These are phyloP conservation scores for Pichia inconspicua DNA, from an alignment of 1,139 yeast genomes.

Conservation along the genomic window DNA sequence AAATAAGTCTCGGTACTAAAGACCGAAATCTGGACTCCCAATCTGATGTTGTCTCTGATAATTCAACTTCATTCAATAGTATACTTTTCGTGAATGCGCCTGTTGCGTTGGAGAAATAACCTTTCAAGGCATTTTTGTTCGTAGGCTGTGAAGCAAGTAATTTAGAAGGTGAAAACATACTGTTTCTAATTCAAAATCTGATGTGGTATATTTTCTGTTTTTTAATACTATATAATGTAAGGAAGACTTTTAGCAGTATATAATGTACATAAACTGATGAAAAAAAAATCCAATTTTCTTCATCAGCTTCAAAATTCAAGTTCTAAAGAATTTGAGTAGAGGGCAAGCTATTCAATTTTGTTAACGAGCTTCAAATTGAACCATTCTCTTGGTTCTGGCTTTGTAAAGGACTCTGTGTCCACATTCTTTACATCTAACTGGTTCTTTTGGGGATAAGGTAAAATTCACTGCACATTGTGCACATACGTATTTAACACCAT, in stretches of 20 bases:
- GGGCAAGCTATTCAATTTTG: not conserved
- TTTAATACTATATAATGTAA: too few relatives aligned
- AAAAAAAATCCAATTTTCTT: too few relatives aligned
- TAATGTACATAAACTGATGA: not conserved
- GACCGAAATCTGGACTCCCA: not conserved
- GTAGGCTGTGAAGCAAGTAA: not conserved
- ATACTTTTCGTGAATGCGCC: too few relatives aligned
- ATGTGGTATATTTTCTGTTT: not conserved
- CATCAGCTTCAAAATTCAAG: not conserved
- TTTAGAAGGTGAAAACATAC: not conserved
- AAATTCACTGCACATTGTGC: constrained; percentile 93
- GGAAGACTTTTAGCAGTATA: not conserved
- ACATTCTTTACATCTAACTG: constrained; percentile 96
- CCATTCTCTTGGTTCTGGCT: constrained; percentile 95
- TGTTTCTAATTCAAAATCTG: not conserved
- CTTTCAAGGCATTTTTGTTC: not conserved
- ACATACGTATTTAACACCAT: constrained; percentile 87
- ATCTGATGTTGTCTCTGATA: not conserved
- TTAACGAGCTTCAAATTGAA: constrained; percentile 62
- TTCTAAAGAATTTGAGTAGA: too few relatives aligned
- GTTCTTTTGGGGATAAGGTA: constrained; percentile 85
- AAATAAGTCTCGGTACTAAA: not conserved
- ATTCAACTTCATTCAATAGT: too few relatives aligned
- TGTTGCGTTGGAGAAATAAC: not conserved
- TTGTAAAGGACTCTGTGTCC: constrained; percentile 97